Evolutionary conservation across 2,329 filamentous ascomycete genomes (phyloP), one percentile per base, ranked within the genome.

Genomic region (Colletotrichum tropicale): DNA sequence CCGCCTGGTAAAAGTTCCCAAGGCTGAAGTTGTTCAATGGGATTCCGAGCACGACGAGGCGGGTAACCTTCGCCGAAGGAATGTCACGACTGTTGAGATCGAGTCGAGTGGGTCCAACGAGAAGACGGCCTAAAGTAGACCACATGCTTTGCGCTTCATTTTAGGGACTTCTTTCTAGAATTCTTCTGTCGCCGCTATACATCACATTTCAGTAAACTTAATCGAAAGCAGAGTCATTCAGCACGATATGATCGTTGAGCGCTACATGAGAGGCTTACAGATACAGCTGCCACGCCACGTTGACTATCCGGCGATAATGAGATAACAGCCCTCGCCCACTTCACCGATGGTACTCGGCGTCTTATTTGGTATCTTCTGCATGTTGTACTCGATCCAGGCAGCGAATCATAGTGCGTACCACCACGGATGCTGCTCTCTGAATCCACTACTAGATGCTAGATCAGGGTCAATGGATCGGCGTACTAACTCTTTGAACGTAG

Each of bases 31-130:
- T 8, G 84, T 81, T 0, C 81, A 80, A n/a, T 94, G 92, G 92
- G 91, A 93, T 80, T 85, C 83, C 2, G 85, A 86, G 9, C 91
- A 93, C 78, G 91, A 93, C 82, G 89, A 87, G 43, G 79, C 84
- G 4, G 85, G 86, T 2, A 80, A 81, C 8, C 58, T 83, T 56
- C 72, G 79, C 5, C 75, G 78, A 32, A 65, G 76, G 28, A 62
- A 75, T n/a, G 71, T 71, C 26, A 58, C 66, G 6, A 60, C 24
- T 9, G 30, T 71, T 26, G 61, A 72, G 55, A 34, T 75, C 15
- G 73, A 75, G 28, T 75, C 64, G 7, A 62, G 16, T 43, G 70
- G 66, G 13, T 72, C 73, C 8, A 73, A 73, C 56, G 73, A 73
- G 34, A 75, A 75, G 56, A 56, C n/a, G 0, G n/a, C 34, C 10